Evolutionary conservation across 23 red algal genomes (phyloP).

Genomic region (Agarophyton chilense): DNA sequence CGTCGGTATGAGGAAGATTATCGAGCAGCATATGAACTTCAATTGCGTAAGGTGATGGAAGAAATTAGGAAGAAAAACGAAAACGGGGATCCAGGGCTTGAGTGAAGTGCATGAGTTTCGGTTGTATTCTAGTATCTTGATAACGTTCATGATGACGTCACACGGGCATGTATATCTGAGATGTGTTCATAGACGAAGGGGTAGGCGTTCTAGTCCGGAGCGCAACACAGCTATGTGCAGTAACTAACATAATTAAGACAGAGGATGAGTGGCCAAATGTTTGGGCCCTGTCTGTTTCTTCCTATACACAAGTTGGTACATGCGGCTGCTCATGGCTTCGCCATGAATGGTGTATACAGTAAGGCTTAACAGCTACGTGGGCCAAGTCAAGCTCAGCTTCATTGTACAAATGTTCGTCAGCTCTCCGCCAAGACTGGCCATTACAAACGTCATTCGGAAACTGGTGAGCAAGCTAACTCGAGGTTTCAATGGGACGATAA

Average conservation of each 20-base stretch:
- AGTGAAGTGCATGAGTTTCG: neutral
- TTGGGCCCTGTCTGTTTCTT: too few species aligned
- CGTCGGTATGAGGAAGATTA: constrained; percentile 21
- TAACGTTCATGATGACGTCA: neutral
- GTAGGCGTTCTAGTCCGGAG: too few species aligned
- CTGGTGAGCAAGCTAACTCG: too few species aligned
- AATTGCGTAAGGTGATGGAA: constrained; percentile 15
- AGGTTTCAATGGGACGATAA: too few species aligned
- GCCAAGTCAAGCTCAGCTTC: neutral
- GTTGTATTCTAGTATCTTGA: neutral
- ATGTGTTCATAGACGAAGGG: neutral
- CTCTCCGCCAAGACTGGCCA: neutral
- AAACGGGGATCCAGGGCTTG: neutral
- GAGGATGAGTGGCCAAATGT: too few species aligned
- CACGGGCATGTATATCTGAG: too few species aligned
- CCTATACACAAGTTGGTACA: neutral
- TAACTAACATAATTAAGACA: too few species aligned
- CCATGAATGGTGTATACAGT: neutral
- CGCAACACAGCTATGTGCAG: too few species aligned
- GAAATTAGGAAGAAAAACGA: constrained; percentile 11
- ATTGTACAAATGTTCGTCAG: neutral
- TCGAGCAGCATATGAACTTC: neutral
- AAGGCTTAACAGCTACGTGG: neutral
- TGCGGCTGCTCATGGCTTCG: neutral
- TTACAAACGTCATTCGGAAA: too few species aligned